Evolutionary conservation across 805 yeast species (phyloP).

Genomic region (Metschnikowia noctiluminum): DNA sequence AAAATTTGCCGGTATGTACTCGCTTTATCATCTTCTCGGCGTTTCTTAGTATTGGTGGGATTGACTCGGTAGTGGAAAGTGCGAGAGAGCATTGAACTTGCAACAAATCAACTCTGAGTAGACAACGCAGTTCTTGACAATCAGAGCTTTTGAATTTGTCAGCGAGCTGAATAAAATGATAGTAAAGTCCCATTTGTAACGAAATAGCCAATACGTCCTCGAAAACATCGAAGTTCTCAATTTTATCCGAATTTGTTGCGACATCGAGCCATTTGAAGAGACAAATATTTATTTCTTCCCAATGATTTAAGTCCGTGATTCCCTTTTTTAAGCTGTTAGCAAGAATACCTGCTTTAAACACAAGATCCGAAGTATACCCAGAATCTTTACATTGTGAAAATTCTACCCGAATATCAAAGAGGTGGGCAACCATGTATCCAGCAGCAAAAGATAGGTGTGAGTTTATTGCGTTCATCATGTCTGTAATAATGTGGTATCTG

Average conservation of each 20-base stretch:
- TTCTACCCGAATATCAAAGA: not conserved
- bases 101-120: slow-evolving; percentile 4
- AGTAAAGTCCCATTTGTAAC: slow-evolving; percentile 7
- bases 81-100: slow-evolving; percentile 7
- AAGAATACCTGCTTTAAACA: slow-evolving; percentile 3
- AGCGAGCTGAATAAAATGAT: not conserved
- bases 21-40: slow-evolving; percentile 11
- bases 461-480: not conserved
- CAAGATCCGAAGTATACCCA: not conserved
- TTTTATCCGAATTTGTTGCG: not conserved
- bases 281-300: not conserved
- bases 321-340: not conserved
- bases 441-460: not conserved
- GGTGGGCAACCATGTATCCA: not conserved
- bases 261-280: slow-evolving; percentile 3
- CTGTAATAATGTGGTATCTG: not conserved
- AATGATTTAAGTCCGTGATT: not conserved
- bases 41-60: slow-evolving; percentile 17
- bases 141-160: not conserved
- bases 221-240: not conserved
- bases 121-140: not conserved
- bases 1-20: not conserved
- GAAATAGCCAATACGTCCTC: slow-evolving; percentile 1
- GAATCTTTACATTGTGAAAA: not conserved
- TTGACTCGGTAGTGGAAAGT: slow-evolving; percentile 1